Evolutionary conservation across 2,329 filamentous ascomycete species (phyloP).

Genomic region (Grosmannia huntii): DNA sequence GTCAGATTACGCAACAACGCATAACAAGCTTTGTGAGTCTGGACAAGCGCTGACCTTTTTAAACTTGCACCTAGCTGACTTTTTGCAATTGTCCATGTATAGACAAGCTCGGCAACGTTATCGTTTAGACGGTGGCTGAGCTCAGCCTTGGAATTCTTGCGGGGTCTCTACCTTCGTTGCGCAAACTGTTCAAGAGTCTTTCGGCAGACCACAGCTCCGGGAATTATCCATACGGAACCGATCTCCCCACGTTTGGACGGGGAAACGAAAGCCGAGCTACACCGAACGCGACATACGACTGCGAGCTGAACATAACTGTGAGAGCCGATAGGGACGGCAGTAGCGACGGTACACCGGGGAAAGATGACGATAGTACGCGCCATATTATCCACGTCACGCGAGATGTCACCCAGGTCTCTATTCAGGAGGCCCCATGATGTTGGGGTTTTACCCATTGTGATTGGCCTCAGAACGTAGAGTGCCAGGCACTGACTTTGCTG

Average conservation of each 20-base stretch:
- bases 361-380: not conserved
- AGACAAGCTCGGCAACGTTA: constrained; percentile 25
- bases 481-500: not conserved
- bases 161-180: constrained; percentile 14
- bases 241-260: not conserved
- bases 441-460: not conserved
- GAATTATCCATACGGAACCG: not conserved
- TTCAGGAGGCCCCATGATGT: not conserved
- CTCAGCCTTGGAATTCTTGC: constrained; percentile 25
- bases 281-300: not conserved
- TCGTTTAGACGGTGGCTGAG: constrained; percentile 30
- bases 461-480: not conserved
- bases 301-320: not conserved
- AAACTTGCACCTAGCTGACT: not conserved
- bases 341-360: not conserved
- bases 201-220: not conserved
- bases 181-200: constrained; percentile 4
- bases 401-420: not conserved
- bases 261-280: not conserved
- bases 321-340: not conserved
- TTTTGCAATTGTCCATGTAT: not conserved
- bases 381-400: not conserved
- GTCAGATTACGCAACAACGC: not conserved
- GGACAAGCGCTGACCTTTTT: not conserved
- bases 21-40: not conserved